Conservation (phyloP, 2,329 filamentous ascomycete genomes). For the Furcasterigmium furcatum region DNA sequence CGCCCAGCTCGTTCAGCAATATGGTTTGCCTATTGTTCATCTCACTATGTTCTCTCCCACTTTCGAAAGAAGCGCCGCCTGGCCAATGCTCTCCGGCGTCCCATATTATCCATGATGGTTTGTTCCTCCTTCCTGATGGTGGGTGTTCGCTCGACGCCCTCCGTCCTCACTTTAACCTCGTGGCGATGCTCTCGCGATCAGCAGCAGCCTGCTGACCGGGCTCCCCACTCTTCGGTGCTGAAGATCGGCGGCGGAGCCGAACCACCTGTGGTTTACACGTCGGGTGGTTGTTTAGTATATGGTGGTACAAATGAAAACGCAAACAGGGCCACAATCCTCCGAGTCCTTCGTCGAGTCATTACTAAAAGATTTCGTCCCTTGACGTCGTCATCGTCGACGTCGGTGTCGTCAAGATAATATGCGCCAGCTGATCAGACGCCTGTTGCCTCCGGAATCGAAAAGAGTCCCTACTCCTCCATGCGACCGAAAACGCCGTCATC, state of each 20-base stretch:
- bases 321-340: conserved; percentile 6
- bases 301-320: conserved; percentile 48
- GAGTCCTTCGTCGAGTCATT: background rate
- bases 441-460: background rate
- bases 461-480: conserved; percentile 76
- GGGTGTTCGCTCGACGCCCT: conserved; percentile 61
- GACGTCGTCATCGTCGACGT: background rate
- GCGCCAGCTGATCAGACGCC: background rate
- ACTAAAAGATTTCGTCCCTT: background rate
- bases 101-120: conserved; percentile 11
- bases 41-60: background rate
- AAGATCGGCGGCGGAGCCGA: conserved; percentile 61
- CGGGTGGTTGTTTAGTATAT: conserved; percentile 24
- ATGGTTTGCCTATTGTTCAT: background rate
- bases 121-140: conserved; percentile 24
- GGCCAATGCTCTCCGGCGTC: conserved; percentile 3
- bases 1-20: background rate
- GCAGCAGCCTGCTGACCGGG: conserved; percentile 21
- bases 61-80: conserved; percentile 1
- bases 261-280: conserved; percentile 46
- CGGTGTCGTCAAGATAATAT: background rate
- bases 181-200: conserved; percentile 46
- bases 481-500: conserved; percentile 94
- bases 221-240: conserved; percentile 67
- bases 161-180: conserved; percentile 70